Evolutionary conservation across 805 yeast species (phyloP), one percentile per base, ranked within the genome.

Genomic region (Lipomyces starkeyi): DNA sequence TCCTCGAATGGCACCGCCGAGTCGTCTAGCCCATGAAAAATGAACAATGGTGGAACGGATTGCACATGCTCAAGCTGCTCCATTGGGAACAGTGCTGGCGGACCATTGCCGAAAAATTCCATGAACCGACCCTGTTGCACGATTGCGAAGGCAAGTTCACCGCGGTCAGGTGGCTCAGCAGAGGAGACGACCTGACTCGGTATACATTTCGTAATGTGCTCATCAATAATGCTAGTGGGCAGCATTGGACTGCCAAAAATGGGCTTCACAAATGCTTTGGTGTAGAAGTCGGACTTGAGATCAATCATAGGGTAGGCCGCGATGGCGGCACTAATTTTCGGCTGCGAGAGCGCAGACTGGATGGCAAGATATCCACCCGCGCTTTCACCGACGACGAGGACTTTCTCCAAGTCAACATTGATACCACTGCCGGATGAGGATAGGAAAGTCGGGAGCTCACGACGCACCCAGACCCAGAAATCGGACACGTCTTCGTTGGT

Each of bases 11-110:
- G 69, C n/a, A 66, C 69, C 1, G 61, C 59, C 25, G 66, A 11
- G 60, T 66, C 69, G 20, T 62, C 60, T 25, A 37, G 59, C 3
- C 65, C 65, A 37, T 66, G 69, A n/a, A 62, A 53, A 32, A 66
- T 56, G 22, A 61, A 62, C 37, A 66, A 17, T 4, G 69, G 69
- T 14, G 66, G 69, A 17, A 62, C 29, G 20, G 22, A 47, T 8
- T 66, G 59, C 6, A 57, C 63, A 13, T 9, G 35, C 56, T 61
- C 59, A 32, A 65, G 56, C 22, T 63, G 65, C n/a, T 65, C 68
- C 25, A 58, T 61, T 22, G 59, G 58, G 58, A 65, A 65, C 13
- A 65, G 7, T 3, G 59, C 59, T 27, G 58, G 62, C 35, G 64
- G 64, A 2, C 34, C n/a, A 13, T 22, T 14, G 22, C 65, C 65